Conservation (phyloP, 148 eudicot species). For the Beta vulgaris region DNA sequence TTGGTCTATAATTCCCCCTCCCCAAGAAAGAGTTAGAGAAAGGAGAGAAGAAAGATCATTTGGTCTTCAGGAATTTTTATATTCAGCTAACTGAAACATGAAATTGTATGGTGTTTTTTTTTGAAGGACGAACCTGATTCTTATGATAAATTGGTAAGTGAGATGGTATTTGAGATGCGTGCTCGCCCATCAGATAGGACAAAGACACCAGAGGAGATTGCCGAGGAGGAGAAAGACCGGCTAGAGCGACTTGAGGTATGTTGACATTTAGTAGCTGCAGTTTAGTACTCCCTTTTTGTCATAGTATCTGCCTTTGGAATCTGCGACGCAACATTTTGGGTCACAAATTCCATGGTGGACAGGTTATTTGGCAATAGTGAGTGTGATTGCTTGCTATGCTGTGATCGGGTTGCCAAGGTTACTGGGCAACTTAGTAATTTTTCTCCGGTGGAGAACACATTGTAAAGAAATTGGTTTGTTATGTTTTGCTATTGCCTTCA, state of each 20-base stretch:
- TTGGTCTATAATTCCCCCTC: neutral
- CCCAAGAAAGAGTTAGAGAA: no score
- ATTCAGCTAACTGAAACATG: neutral
- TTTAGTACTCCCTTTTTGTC: neutral
- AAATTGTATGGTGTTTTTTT: conserved; percentile 4
- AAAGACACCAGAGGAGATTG: conserved; percentile 90
- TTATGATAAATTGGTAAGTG: conserved; percentile 73
- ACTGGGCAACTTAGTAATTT: neutral
- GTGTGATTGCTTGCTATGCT: no score
- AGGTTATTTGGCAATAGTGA: neutral
- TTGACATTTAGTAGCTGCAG: conserved; percentile 2
- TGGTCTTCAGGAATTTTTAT: neutral
- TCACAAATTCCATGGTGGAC: neutral
- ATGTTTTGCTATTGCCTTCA: neutral
- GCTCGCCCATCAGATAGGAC: conserved; percentile 91
- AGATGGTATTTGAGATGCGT: conserved; percentile 70
- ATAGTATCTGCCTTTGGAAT: neutral
- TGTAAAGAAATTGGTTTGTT: neutral
- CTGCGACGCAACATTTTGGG: neutral
- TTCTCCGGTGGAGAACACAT: no score
- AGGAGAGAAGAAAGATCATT: neutral
- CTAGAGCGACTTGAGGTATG: conserved; percentile 82
- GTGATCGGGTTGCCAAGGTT: neutral
- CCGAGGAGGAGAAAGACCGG: conserved; percentile 90
- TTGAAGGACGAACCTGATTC: conserved; percentile 83